These are phyloP conservation scores for Ganoderma lucidum DNA, from an alignment of 1,284 basidiomycete genomes.

Conservation along the genomic window DNA sequence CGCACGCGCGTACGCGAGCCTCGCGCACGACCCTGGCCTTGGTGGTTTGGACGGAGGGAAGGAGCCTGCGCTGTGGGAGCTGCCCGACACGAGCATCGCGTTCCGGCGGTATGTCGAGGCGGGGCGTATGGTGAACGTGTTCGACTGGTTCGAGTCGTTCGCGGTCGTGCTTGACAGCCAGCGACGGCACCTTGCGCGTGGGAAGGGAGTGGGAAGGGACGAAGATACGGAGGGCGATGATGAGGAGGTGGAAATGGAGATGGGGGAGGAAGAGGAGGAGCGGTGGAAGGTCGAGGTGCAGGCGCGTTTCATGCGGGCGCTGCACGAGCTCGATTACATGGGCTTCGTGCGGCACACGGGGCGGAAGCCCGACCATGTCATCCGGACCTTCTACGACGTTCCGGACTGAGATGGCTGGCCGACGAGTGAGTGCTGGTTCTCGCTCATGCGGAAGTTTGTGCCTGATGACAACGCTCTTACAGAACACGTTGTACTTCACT, in stretches of 20 bases:
- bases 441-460: neutral
- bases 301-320: conserved; percentile 75
- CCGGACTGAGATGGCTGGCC: conserved; percentile 41
- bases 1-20: conserved; percentile 30
- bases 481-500: neutral
- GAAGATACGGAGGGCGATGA: conserved; percentile 24
- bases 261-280: conserved; percentile 52
- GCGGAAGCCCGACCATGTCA: conserved; percentile 77
- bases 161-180: conserved; percentile 66
- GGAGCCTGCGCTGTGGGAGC: conserved; percentile 49
- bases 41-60: conserved; percentile 9
- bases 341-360: conserved; percentile 83
- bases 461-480: neutral
- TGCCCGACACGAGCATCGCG: conserved; percentile 78
- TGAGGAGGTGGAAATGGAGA: conserved; percentile 35
- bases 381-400: conserved; percentile 72
- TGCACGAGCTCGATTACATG: conserved; percentile 82
- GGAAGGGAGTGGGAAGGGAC: neutral
- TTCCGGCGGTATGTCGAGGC: conserved; percentile 79
- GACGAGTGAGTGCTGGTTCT: neutral
- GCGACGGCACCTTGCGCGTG: conserved; percentile 38
- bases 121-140: conserved; percentile 81
- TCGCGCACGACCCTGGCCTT: conserved; percentile 15
- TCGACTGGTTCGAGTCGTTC: conserved; percentile 84
- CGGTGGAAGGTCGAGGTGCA: conserved; percentile 71